Conservation (phyloP, 495 filamentous ascomycete species). For the Aspergillus baeticus region DNA sequence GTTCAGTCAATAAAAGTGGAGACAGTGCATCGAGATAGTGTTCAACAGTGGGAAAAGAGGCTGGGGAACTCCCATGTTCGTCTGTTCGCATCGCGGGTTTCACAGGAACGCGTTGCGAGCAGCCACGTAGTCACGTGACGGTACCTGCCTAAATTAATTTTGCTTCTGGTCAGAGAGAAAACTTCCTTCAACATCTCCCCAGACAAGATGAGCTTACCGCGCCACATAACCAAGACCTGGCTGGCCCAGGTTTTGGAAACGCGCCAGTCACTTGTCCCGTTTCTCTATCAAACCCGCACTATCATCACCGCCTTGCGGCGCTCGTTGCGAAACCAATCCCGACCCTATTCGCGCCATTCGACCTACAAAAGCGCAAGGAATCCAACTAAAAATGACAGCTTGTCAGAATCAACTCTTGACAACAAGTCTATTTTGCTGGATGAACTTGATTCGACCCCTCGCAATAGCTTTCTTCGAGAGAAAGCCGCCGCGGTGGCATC, state of each 20-base stretch:
- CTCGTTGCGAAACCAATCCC: slow-evolving; percentile 15
- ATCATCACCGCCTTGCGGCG: slow-evolving; percentile 29
- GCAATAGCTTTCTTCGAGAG: slow-evolving; percentile 28
- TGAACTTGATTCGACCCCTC: slow-evolving; percentile 1
- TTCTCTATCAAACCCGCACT: slow-evolving; percentile 72
- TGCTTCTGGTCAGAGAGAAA: background rate
- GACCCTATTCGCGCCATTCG: slow-evolving; percentile 8
- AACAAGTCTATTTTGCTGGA: background rate
- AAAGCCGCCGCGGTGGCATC: slow-evolving; percentile 19
- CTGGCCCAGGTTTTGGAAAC: slow-evolving; percentile 22
- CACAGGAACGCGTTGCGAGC: slow-evolving; percentile 12
- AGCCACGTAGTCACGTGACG: slow-evolving; percentile 19
- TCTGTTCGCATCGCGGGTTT: background rate
- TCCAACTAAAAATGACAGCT: background rate
- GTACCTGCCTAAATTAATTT: background rate
- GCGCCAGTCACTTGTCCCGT: slow-evolving; percentile 46
- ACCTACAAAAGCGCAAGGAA: slow-evolving; percentile 3
- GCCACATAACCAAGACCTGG: slow-evolving; percentile 20
- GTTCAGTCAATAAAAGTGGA: background rate
- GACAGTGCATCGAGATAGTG: background rate
- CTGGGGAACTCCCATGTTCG: background rate
- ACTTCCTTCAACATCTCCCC: background rate
- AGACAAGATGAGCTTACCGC: slow-evolving; percentile 5
- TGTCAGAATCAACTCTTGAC: background rate
- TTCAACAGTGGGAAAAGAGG: background rate